Conservation (phyloP, 2,329 filamentous ascomycete species). For the Trichoderma sp. region DNA sequence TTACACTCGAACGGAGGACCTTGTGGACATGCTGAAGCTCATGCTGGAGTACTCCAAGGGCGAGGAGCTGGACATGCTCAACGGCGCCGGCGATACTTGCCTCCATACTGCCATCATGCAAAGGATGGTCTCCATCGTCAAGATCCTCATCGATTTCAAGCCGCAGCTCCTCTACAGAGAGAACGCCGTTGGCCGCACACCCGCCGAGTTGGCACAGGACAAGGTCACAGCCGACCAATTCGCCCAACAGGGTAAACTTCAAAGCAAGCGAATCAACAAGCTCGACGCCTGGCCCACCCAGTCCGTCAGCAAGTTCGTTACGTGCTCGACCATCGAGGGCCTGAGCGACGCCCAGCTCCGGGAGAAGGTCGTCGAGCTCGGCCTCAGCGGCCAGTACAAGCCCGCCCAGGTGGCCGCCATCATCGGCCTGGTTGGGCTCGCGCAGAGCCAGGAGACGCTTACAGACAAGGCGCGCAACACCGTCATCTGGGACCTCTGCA, state of each 20-base stretch:
- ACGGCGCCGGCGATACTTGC: slow-evolving; percentile 62
- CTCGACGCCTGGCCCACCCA: slow-evolving; percentile 22
- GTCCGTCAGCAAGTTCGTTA: background rate
- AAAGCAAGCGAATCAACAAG: background rate
- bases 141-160: slow-evolving; percentile 51
- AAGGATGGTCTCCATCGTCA: slow-evolving; percentile 35
- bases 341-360: slow-evolving; percentile 23
- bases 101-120: slow-evolving; percentile 55
- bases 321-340: slow-evolving; percentile 5
- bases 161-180: slow-evolving; percentile 64
- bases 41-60: slow-evolving; percentile 56
- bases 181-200: slow-evolving; percentile 72
- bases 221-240: slow-evolving; percentile 42
- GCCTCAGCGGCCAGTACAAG: slow-evolving; percentile 32
- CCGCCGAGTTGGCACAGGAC: slow-evolving; percentile 64
- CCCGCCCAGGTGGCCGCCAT: slow-evolving; percentile 27
- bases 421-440: slow-evolving; percentile 28
- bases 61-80: slow-evolving; percentile 54
- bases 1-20: slow-evolving; percentile 31
- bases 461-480: slow-evolving; percentile 11
- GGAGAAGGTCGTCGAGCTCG: slow-evolving; percentile 24
- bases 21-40: slow-evolving; percentile 43
- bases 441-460: slow-evolving; percentile 19
- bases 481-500: slow-evolving; percentile 36
- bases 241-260: slow-evolving; percentile 21